A percentile compares a stretch with the other conserved stretches of the same genome.
Evolutionary conservation across 2,329 filamentous ascomycete genomes (phyloP).

Genomic region (Xylaria polymorpha): DNA sequence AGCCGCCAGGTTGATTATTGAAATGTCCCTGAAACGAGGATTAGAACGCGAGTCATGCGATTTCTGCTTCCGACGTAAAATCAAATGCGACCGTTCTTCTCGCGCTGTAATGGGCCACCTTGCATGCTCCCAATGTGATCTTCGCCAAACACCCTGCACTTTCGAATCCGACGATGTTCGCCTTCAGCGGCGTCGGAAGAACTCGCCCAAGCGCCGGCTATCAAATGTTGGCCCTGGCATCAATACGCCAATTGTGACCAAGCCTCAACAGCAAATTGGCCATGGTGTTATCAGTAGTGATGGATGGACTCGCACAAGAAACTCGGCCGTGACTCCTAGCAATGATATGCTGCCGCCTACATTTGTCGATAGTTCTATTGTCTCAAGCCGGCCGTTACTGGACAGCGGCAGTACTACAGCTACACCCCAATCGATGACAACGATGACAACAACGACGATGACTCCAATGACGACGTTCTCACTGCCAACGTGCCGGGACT

Average conservation of each 20-base stretch:
- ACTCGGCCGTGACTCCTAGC: background rate
- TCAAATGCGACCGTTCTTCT: conserved; percentile 36
- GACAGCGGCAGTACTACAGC: background rate
- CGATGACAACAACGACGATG: background rate
- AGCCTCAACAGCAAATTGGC: background rate
- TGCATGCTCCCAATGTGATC: conserved; percentile 32
- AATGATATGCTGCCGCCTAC: background rate
- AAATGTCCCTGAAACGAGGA: conserved; percentile 35
- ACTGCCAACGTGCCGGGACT: conserved; percentile 10
- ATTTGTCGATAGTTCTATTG: background rate
- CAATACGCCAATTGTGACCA: background rate
- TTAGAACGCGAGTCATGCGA: conserved; percentile 34
- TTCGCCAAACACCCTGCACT: conserved; percentile 31
- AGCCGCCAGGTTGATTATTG: background rate
- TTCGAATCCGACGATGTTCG: conserved; percentile 34
- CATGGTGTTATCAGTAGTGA: background rate
- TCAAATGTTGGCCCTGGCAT: background rate
- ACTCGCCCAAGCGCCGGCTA: background rate
- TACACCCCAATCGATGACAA: background rate
- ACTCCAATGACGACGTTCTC: background rate
- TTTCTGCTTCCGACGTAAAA: conserved; percentile 35
- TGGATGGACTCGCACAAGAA: background rate
- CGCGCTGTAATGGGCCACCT: conserved; percentile 4
- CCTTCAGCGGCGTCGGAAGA: conserved; percentile 22
- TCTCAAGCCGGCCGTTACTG: background rate